Base-by-base conservation (phyloP, 306 rosid genomes). In the Medicago truncatula region DNA sequence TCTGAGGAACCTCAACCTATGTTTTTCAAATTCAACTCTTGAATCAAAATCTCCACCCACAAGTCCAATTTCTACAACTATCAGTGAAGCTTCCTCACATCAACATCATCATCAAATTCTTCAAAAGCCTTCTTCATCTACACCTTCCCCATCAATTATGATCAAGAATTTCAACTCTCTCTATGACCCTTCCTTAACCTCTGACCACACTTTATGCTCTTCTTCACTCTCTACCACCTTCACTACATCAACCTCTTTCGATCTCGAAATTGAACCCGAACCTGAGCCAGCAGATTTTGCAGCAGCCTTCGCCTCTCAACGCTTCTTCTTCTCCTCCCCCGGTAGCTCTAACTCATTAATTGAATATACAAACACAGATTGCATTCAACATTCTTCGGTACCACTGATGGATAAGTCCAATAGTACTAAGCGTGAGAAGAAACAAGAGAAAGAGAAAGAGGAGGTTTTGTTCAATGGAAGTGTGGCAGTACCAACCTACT, bases 281-380 rank as follows among this genome's bases (percentile, higher is more conserved):
- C 72, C 61, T 0, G 66, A 84, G 38, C 77, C 86, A 0, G 87
- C 47, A 0, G 90, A 89, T 61, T 81, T 89, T 11, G 96, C 92
- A 72, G 77, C 92, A 0, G 99, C 86, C 25, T 90, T 88, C 1
- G 91, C 99, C 68, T 92, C 99, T 41, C 82, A 84, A 18, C 96
- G 99, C 44, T 96, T 96, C 90, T 96, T 96, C 83, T 90, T 96
- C 89, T 83, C 99, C 46, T 80, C 98, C 3, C 99, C 99, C 0
- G 98, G 99, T 31, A 87, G 36, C 58, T 96, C 99, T 58, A 96
- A 96, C 82, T 96, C 99, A 47, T 91, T 96, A 38, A 40, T 87
- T 15, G 81, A 92, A 64, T 85, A 85, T 40, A 74, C 85, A 21
- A 50, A 71, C 9, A 66, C 14, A 0, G 66, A 53, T 18, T 9